phyloP scores from a whole-genome alignment of 2,329 filamentous ascomycete genomes.

The Aschersonia sp. region DNA sequence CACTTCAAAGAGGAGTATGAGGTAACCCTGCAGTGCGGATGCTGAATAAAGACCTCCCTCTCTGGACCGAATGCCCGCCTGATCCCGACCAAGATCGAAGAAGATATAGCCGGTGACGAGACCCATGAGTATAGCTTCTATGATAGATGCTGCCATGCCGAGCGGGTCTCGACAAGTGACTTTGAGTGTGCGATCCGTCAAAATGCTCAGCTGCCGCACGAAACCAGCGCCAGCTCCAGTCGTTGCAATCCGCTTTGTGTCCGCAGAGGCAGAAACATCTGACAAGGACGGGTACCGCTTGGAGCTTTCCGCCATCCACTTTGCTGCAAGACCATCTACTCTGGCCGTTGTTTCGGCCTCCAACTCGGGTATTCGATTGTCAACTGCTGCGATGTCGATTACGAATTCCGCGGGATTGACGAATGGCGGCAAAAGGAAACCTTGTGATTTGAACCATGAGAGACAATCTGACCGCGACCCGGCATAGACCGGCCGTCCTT shows the following conservation, averaged over 20 bases:
- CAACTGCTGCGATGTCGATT: conserved; percentile 60
- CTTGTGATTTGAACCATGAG: conserved; percentile 46
- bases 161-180: conserved; percentile 65
- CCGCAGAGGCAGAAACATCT: conserved; percentile 4
- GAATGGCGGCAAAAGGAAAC: conserved; percentile 50
- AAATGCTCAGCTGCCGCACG: conserved; percentile 45
- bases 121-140: conserved; percentile 58
- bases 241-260: conserved; percentile 8
- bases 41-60: conserved; percentile 61
- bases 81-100: conserved; percentile 46
- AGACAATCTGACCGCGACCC: conserved; percentile 43
- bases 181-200: conserved; percentile 55
- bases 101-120: conserved; percentile 63
- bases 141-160: conserved; percentile 54
- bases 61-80: conserved; percentile 58
- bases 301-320: conserved; percentile 36
- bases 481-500: conserved; percentile 54
- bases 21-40: conserved; percentile 58
- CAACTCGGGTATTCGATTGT: conserved; percentile 53
- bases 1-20: conserved; percentile 62
- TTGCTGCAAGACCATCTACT: conserved; percentile 44
- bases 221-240: conserved; percentile 36
- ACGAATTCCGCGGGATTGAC: conserved; percentile 68
- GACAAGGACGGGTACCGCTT: conserved; percentile 10
- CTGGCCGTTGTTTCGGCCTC: conserved; percentile 44